Evolutionary conservation across 1,284 basidiomycete genomes (phyloP).

Genomic region (Leccinum subspadiceum): DNA sequence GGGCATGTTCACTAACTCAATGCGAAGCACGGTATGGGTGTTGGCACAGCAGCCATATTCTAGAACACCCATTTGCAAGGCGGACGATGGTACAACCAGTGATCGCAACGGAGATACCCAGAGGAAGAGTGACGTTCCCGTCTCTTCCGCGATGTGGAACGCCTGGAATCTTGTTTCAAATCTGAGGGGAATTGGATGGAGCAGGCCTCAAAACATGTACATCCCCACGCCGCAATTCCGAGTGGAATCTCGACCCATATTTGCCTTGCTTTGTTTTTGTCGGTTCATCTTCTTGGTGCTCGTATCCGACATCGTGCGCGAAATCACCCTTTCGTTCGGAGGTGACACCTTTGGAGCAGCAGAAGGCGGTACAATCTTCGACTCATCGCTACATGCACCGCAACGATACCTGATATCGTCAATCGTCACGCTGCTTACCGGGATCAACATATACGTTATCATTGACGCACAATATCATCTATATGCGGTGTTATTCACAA

Average conservation of each 20-base stretch:
- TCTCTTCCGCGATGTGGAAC: constrained; percentile 25
- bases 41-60: constrained; percentile 16
- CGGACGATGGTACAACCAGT: neutral
- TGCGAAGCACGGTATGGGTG: constrained; percentile 29
- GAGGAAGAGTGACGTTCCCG: neutral
- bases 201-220: constrained; percentile 7
- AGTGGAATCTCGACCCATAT: constrained; percentile 21
- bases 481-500: constrained; percentile 42
- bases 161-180: constrained; percentile 30
- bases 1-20: constrained; percentile 24
- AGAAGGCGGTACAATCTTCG: constrained; percentile 49
- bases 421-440: constrained; percentile 40
- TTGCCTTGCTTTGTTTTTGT: constrained; percentile 19
- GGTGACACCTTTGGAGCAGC: constrained; percentile 25
- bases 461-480: constrained; percentile 46
- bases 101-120: neutral
- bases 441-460: constrained; percentile 40
- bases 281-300: constrained; percentile 9
- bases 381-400: constrained; percentile 39
- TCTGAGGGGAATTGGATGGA: constrained; percentile 31
- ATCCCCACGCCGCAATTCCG: constrained; percentile 13
- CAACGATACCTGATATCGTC: constrained; percentile 45
- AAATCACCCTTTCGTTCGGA: constrained; percentile 14
- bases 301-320: constrained; percentile 8
- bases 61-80: constrained; percentile 14